Base-by-base conservation (phyloP, 2,329 filamentous ascomycete species). In the Fusarium longipes region DNA sequence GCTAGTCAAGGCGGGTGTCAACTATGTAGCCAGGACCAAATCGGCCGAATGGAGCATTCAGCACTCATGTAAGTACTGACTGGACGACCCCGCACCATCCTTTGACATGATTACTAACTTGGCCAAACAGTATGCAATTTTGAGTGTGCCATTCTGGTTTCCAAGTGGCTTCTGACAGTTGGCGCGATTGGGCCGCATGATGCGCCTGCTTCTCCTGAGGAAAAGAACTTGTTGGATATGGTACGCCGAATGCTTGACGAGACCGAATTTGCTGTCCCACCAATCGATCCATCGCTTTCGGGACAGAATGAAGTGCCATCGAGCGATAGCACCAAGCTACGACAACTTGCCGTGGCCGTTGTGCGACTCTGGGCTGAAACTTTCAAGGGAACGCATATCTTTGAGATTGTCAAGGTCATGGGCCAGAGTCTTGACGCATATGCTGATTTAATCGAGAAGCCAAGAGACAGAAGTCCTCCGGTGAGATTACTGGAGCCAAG, bases 1-100 rank as follows among this genome's bases (percentile, higher is more conserved):
- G 80, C 79, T 89, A 24, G 86, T 90, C 59, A 89, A 89, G 73
- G 81, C 83, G 15, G 87, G 87, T 1, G 86, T 89, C 20, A 87
- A 87, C 68, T 89, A 87, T 67, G 85, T 89, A 45, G 86, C 87
- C 39, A 82, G 85, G 65, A 86, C 86, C 7, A 88, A 88, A 75
- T 86, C 85, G 2, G 79, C 85, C 1, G 84, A 88, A 72, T 88
- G 87, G 87, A 88, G 86, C 70, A 87, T 89, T 71, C 86, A 88
- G 63, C 84, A 88, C 74, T 87, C 86, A 27, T 71, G 86, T 87
- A 76, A 81, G 86, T 80, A 44, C 20, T 47, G 30, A 33, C 17
- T 39, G 32, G 9, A 36, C n/a, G 15, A 36, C 5, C 39, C 5
- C 32, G 20, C 17, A 14, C 17, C 51, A 8, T 5, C 48, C 33